Base-by-base conservation (phyloP, 257 asterid genomes). In the Solanum sejunctum region DNA sequence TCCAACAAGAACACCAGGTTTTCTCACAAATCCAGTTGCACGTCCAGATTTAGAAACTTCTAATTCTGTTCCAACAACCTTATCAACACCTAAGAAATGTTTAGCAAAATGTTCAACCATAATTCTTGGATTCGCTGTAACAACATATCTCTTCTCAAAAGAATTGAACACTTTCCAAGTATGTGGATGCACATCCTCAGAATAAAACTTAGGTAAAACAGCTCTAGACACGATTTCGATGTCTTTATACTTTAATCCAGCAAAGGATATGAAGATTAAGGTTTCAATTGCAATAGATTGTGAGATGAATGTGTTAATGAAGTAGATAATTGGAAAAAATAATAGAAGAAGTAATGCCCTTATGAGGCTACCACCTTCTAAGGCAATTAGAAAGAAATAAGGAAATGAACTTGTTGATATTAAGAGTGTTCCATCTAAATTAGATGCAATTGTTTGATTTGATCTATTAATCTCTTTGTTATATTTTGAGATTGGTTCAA, bases 1-100 rank as follows among this genome's bases (percentile, higher is more conserved):
- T 41, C 97, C 97, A 4, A 93, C 92, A 28, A 95, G 94, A 26
- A 96, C 95, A 9, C 98, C 99, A 0, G 99, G 98, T 41, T 86
- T 89, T 90, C 69, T 86, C 52, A 95, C 93, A 12, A 96, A 95
- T 8, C 98, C 99, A 3, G 98, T 96, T 18, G 97, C 95, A 55
- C 92, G 93, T 32, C 98, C 98, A 20, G 90, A 88, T 71, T 82
- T 89, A 0, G 98, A 78, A 61, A 92, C 93, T 36, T 93, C 91
- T 79, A 96, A 60, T 23, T 96, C 99, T 0, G 98, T 91, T 60
- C 99, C 98, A 1, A 96, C 72, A 18, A 94, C 98, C 91, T 92
- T 93, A 80, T 96, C 98, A n/a, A 88, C 98, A 13, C 99, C 98
- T 73, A 96, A 85, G 64, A 89, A 93, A 6, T 39, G 89, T 87